These are phyloP conservation scores for Balamuthia mandrillaris DNA, from an alignment of 208 protist species.

Conservation along the genomic window DNA sequence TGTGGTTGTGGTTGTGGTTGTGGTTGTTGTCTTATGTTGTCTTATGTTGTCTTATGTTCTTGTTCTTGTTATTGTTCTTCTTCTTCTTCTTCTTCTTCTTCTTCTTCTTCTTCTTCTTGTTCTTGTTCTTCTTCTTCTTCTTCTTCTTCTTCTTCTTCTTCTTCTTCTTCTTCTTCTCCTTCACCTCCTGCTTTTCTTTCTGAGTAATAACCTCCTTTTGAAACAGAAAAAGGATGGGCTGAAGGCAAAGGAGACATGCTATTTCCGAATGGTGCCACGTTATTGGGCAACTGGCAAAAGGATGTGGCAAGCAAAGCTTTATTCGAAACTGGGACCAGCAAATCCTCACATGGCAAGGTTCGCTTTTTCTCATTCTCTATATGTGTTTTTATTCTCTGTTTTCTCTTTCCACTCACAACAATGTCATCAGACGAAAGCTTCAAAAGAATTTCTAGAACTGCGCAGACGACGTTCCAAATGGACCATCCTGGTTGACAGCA, in stretches of 20 bases:
- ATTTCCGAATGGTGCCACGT: background rate
- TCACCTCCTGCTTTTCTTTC: background rate
- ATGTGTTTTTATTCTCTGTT: background rate
- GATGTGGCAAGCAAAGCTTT: conserved; percentile 9
- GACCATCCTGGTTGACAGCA: background rate
- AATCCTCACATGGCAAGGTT: background rate
- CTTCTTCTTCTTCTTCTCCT: background rate
- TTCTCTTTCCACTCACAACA: background rate
- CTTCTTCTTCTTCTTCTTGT: no score
- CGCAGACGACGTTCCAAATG: background rate
- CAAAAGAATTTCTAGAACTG: background rate
- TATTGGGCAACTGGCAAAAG: background rate
- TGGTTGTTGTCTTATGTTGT: no score
- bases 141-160: background rate
- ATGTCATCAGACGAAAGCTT: background rate
- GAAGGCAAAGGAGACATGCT: background rate
- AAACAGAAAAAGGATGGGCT: background rate
- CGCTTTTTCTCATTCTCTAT: background rate
- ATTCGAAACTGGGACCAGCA: no score
- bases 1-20: no score
- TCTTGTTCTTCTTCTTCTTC: no score
- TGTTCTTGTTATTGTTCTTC: no score
- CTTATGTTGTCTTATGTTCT: no score
- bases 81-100: no score
- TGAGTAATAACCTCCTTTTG: background rate